Conservation (phyloP, 1,139 yeast species). For the Candida gigantensis region DNA sequence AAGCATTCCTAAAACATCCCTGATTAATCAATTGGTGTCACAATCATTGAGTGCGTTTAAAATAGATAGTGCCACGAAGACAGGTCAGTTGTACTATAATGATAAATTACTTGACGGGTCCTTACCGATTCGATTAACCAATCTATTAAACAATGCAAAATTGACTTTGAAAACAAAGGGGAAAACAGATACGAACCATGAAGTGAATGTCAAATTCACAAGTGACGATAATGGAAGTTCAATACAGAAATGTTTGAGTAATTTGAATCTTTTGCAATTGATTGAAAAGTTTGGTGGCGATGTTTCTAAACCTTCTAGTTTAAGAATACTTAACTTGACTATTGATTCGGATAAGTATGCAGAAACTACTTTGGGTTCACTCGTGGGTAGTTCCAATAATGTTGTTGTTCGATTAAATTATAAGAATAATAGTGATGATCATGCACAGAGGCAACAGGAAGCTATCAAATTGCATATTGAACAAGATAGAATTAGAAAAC, state of each 20-base stretch:
- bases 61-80: slow-evolving; percentile 9
- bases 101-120: slow-evolving; percentile 34
- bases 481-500: slow-evolving; percentile 16
- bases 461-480: slow-evolving; percentile 22
- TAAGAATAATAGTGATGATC: slow-evolving; percentile 10
- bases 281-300: slow-evolving; percentile 15
- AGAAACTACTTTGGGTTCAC: slow-evolving; percentile 14
- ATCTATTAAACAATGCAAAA: slow-evolving; percentile 33
- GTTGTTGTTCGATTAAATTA: slow-evolving; percentile 25
- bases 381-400: slow-evolving; percentile 20
- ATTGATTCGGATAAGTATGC: slow-evolving; percentile 14
- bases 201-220: slow-evolving; percentile 27
- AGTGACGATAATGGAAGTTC: slow-evolving; percentile 12
- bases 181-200: slow-evolving; percentile 15
- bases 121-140: slow-evolving; percentile 36
- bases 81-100: slow-evolving; percentile 31
- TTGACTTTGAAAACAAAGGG: slow-evolving; percentile 23
- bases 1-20: slow-evolving; percentile 22
- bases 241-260: slow-evolving; percentile 14
- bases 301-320: slow-evolving; percentile 6
- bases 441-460: slow-evolving; percentile 20
- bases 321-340: slow-evolving; percentile 14
- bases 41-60: slow-evolving; percentile 16
- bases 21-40: slow-evolving; percentile 32
- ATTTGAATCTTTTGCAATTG: slow-evolving; percentile 15